Evolutionary conservation across 2,329 filamentous ascomycete genomes (phyloP), one percentile per base, ranked within the genome.

Genomic region (Gaeumannomyces sp.): DNA sequence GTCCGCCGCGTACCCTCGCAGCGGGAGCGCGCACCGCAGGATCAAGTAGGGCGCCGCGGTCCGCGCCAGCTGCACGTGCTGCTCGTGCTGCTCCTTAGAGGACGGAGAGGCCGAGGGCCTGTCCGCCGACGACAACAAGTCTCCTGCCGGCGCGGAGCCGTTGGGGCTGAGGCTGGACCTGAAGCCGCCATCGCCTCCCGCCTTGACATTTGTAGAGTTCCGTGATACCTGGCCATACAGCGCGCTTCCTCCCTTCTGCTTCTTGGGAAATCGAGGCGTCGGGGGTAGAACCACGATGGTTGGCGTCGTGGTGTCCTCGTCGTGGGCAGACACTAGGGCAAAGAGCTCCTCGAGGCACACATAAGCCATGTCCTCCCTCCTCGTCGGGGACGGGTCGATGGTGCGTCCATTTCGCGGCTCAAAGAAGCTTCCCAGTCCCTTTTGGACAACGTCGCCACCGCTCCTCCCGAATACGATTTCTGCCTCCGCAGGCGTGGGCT

Each of bases 1-100:
- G 74, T 99, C 95, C 4, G 93, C 91, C 60, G 96, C 88, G 73
- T 96, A 98, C 0, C 89, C 83, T 65, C 92, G 88, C n/a, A 98
- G 78, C 0, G 91, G 88, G 22, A 97, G 80, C 0, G 91, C 92
- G 16, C 90, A 87, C 3, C 95, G 88, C 2, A 97, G 80, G 59
- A 98, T 89, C 3, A 98, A 82, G 71, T 92, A 94, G 0, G 92
- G 92, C 0, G 91, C 89, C 0, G 89, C 86, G 4, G 89, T 89
- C 72, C 87, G 84, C 0, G 94, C 90, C 22, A 98, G 85, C 16
- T 86, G 81, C 57, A 85, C 75, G 66, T 81, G 79, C 14, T 62
- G 61, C 16, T 25, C 45, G 25, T 33, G 56, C 4, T 59, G 19
- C n/a, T 11, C 56, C 28, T 45, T 38, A 5, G 45, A 81, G 74